Conservation (phyloP, 805 yeast species). For the Kodamaea kakaduensis region DNA sequence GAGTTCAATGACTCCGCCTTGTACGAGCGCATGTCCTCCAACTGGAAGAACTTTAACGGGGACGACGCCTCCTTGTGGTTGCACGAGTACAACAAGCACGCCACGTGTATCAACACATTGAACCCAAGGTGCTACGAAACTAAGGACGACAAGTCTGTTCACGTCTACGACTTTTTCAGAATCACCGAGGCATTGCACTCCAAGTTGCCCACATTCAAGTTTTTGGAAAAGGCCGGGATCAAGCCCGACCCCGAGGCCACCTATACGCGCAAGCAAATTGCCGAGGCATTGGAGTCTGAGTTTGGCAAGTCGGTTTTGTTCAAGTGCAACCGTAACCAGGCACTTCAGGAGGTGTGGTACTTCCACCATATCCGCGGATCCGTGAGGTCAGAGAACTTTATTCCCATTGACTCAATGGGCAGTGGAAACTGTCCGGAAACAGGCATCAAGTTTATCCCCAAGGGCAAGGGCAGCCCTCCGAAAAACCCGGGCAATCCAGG, state of each 20-base stretch:
- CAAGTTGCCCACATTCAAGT: constrained; percentile 61
- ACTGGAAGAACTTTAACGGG: constrained; percentile 76
- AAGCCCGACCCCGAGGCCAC: constrained; percentile 56
- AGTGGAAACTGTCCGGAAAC: constrained; percentile 56
- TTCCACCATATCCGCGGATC: constrained; percentile 24
- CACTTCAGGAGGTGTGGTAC: constrained; percentile 26
- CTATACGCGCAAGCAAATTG: constrained; percentile 54
- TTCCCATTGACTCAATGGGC: constrained; percentile 48
- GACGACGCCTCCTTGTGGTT: constrained; percentile 72
- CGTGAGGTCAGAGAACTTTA: constrained; percentile 12
- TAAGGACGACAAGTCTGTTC: constrained; percentile 17
- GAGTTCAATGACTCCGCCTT: constrained; percentile 48
- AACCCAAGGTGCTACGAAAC: constrained; percentile 63
- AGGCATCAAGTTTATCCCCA: constrained; percentile 74
- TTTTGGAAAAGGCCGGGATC: constrained; percentile 66
- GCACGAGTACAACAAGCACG: constrained; percentile 93
- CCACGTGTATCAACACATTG: constrained; percentile 83
- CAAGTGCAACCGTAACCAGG: constrained; percentile 52
- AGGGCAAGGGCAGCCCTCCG: constrained; percentile 30
- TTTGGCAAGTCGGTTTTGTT: constrained; percentile 54
- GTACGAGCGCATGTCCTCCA: constrained; percentile 49
- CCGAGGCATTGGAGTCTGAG: constrained; percentile 45
- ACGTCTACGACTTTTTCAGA: constrained; percentile 68
- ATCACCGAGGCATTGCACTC: constrained; percentile 56
- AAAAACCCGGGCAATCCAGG: constrained; percentile 8